Conservation (phyloP, 202 grass and related monocot genomes). For the Elaeis oleifera region DNA sequence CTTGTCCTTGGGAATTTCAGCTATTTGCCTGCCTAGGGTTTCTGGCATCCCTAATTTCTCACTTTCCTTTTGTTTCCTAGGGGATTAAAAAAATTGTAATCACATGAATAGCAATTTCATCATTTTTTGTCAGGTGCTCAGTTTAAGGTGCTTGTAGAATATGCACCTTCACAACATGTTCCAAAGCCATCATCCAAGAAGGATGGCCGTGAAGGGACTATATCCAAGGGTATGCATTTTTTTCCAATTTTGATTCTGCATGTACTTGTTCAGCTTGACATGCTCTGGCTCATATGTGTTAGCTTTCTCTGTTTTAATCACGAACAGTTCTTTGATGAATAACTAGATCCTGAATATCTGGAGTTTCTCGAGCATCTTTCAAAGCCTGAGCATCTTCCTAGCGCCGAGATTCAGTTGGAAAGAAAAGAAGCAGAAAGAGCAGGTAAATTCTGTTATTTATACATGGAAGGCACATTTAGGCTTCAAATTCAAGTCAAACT, state of each 20-base stretch:
- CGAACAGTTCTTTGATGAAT: constrained; percentile 13
- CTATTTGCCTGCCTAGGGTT: too few relatives aligned
- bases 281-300: too few relatives aligned
- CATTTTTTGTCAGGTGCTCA: constrained; percentile 14
- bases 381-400: constrained; percentile 23
- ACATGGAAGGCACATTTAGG: background rate
- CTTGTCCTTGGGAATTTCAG: too few relatives aligned
- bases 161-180: constrained; percentile 19
- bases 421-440: constrained; percentile 27
- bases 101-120: background rate
- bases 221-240: constrained; percentile 8
- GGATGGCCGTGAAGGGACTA: constrained; percentile 17
- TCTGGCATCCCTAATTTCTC: too few relatives aligned
- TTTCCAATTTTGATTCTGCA: background rate
- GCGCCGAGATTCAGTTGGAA: constrained; percentile 25
- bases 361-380: constrained; percentile 17
- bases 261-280: background rate
- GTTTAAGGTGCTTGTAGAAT: constrained; percentile 13
- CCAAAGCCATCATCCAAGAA: constrained; percentile 18
- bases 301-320: constrained; percentile 1
- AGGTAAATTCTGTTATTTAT: constrained; percentile 3
- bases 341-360: constrained; percentile 22
- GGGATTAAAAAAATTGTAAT: too few relatives aligned
- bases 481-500: too few relatives aligned
- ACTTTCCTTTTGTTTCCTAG: too few relatives aligned